phyloP scores from a whole-genome alignment of 202 grass and related monocot genomes.

The Schoenoplectus triqueter region DNA sequence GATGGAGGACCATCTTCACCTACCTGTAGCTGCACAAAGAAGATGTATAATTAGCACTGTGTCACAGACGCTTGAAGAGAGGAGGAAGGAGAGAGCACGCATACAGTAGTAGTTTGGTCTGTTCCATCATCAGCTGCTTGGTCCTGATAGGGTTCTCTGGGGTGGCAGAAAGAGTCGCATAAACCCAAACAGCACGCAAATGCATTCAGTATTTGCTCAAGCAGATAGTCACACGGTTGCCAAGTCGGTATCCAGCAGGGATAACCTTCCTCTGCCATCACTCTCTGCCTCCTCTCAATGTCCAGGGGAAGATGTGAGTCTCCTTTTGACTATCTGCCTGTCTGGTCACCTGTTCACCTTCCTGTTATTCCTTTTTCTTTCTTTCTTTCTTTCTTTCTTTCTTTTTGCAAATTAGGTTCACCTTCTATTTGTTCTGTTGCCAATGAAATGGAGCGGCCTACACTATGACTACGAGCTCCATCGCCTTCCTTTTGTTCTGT shows the following conservation, averaged over 20 bases:
- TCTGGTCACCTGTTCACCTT: neutral
- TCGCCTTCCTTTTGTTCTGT: no score
- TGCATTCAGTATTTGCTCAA: slow-evolving; percentile 38
- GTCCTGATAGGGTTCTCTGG: neutral
- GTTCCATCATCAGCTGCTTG: slow-evolving; percentile 22
- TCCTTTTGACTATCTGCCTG: neutral
- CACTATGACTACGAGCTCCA: no score
- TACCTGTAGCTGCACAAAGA: neutral
- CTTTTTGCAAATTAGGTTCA: neutral
- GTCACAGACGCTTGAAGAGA: neutral
- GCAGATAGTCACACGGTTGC: slow-evolving; percentile 27
- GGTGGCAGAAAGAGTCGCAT: slow-evolving; percentile 11
- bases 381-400: neutral
- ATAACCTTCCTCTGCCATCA: slow-evolving; percentile 27
- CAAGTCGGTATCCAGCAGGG: neutral
- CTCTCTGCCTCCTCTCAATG: neutral
- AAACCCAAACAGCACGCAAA: slow-evolving; percentile 32
- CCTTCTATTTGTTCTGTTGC: slow-evolving; percentile 20
- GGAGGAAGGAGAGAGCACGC: neutral
- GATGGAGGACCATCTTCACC: neutral
- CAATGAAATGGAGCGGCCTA: neutral
- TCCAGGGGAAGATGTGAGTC: no score
- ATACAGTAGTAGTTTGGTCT: neutral
- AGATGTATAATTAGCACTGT: neutral
- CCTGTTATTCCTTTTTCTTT: no score